Percentiles rank a stretch among this genome's conserved stretches.
These are phyloP conservation scores for Conticribra guillardii DNA, from an alignment of 108 stramenopile genomes.

Conservation along the genomic window DNA sequence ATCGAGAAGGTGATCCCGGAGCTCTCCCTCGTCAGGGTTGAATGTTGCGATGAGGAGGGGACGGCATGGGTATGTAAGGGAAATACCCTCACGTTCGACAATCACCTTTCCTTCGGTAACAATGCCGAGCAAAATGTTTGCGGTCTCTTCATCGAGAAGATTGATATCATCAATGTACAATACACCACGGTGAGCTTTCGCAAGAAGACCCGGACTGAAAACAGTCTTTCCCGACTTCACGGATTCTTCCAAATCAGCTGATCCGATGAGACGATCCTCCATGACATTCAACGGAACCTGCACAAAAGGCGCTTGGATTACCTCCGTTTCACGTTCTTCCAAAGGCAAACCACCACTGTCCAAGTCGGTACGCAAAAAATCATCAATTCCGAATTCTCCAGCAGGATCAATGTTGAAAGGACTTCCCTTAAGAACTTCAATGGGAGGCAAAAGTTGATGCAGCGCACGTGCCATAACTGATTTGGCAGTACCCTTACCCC, in stretches of 20 bases:
- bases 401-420: constrained; percentile 94
- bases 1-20: constrained; percentile 94
- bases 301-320: constrained; percentile 91
- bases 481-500: constrained; percentile 96
- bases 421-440: constrained; percentile 88
- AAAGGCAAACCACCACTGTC: constrained; percentile 82
- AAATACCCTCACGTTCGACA: constrained; percentile 96
- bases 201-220: constrained; percentile 93
- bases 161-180: constrained; percentile 98
- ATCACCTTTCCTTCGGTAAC: constrained; percentile 90
- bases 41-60: constrained; percentile 94
- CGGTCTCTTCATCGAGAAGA: constrained; percentile 92
- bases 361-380: constrained; percentile 76
- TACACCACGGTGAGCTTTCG: constrained; percentile 94
- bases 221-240: constrained; percentile 92
- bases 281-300: constrained; percentile 96
- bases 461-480: constrained; percentile 96
- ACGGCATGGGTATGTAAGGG: constrained; percentile 88
- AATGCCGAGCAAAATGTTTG: constrained; percentile 91
- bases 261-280: constrained; percentile 96
- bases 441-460: constrained; percentile 94
- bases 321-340: constrained; percentile 88
- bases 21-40: constrained; percentile 98
- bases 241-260: constrained; percentile 92
- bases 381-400: constrained; percentile 84